Conservation (phyloP, 306 rosid genomes). For the Cicer cuneatum region DNA sequence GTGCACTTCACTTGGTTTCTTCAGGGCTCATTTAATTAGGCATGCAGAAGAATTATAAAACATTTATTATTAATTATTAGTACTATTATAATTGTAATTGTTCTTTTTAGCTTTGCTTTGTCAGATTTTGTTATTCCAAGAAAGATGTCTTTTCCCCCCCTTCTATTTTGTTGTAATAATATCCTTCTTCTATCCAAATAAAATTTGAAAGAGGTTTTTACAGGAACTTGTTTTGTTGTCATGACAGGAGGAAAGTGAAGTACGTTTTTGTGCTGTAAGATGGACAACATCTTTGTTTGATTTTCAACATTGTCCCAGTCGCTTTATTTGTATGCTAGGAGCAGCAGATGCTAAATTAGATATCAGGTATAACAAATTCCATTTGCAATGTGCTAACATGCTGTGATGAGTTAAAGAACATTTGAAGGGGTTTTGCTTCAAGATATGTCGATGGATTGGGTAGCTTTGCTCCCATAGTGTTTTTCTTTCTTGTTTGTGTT, state of each 20-base stretch:
- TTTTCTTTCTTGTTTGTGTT: conserved; percentile 32
- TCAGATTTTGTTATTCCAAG: neutral
- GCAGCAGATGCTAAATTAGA: conserved; percentile 87
- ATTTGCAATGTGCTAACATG: conserved; percentile 37
- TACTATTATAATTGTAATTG: neutral
- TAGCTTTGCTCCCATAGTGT: conserved; percentile 14
- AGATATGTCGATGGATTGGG: conserved; percentile 34
- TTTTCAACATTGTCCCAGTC: conserved; percentile 88
- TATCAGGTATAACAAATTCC: conserved; percentile 66
- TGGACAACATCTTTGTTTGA: conserved; percentile 91
- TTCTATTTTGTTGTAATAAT: conserved; percentile 35
- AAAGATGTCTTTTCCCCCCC: neutral
- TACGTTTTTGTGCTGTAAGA: conserved; percentile 82
- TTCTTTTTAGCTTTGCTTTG: conserved; percentile 28
- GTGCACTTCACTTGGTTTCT: conserved; percentile 10
- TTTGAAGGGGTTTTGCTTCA: conserved; percentile 22
- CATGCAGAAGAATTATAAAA: conserved; percentile 6
- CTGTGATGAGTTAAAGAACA: conserved; percentile 27
- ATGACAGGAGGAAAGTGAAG: conserved; percentile 90
- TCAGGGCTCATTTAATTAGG: conserved; percentile 30
- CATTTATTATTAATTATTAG: neutral
- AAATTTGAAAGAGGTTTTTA: conserved; percentile 15
- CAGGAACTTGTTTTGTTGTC: conserved; percentile 40
- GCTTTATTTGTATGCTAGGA: conserved; percentile 87
- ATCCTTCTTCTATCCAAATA: conserved; percentile 10